Percentiles rank a stretch among this genome's conserved stretches.
Conservation (phyloP, 1,284 basidiomycete genomes). For the Apiotrichum sp. region DNA sequence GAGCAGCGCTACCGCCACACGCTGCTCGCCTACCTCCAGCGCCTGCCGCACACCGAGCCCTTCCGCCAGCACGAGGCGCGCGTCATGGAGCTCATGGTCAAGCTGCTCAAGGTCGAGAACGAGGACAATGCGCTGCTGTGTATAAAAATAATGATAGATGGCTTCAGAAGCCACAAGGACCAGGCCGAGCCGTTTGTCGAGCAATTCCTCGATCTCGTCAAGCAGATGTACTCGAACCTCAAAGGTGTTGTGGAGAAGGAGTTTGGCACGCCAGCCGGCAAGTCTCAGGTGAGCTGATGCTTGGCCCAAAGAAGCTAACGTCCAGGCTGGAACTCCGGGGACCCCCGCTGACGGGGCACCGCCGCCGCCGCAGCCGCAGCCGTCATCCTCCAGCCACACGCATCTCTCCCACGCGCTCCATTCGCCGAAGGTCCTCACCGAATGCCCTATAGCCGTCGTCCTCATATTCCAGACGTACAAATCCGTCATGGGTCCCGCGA, state of each 20-base stretch:
- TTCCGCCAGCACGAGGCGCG: slow-evolving; percentile 63
- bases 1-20: slow-evolving; percentile 80
- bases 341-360: slow-evolving; percentile 1
- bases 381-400: slow-evolving; percentile 12
- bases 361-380: slow-evolving; percentile 11
- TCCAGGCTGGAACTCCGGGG: neutral
- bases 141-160: slow-evolving; percentile 88
- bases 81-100: slow-evolving; percentile 69
- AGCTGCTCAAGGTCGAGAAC: slow-evolving; percentile 82
- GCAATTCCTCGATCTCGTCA: slow-evolving; percentile 69
- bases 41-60: slow-evolving; percentile 75
- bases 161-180: slow-evolving; percentile 50
- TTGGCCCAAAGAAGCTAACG: slow-evolving; percentile 1
- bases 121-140: slow-evolving; percentile 90
- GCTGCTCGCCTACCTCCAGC: slow-evolving; percentile 80
- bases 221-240: slow-evolving; percentile 74
- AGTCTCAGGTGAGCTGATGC: slow-evolving; percentile 16
- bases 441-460: slow-evolving; percentile 90
- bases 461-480: slow-evolving; percentile 80
- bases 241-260: slow-evolving; percentile 67
- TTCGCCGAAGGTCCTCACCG: slow-evolving; percentile 91
- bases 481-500: slow-evolving; percentile 58
- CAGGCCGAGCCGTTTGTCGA: slow-evolving; percentile 70
- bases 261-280: slow-evolving; percentile 50
- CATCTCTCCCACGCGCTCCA: slow-evolving; percentile 51